phyloP scores from a whole-genome alignment of 139 green algal species.

The Raphidocelis subcapitata region DNA sequence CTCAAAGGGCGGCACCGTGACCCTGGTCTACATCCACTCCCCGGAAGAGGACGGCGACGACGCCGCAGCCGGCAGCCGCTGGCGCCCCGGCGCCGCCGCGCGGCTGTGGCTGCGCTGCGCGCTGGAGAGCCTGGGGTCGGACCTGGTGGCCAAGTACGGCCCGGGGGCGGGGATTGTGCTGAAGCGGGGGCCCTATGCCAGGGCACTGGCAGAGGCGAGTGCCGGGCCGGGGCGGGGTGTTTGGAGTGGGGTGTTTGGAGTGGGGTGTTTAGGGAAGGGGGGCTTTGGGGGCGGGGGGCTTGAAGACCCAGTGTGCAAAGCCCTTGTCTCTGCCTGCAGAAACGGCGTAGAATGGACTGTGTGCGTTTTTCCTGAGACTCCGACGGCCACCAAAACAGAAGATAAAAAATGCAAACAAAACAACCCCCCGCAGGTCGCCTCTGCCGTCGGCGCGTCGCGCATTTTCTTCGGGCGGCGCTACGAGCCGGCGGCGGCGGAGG shows the following conservation, averaged over 20 bases:
- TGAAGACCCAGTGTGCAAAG: too few species aligned
- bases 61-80: not conserved
- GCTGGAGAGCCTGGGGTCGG: slow-evolving; percentile 26
- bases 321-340: too few species aligned
- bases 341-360: too few species aligned
- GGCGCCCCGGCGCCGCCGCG: slow-evolving; percentile 31
- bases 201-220: slow-evolving; percentile 13
- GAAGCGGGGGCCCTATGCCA: slow-evolving; percentile 5
- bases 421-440: slow-evolving; percentile 26
- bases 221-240: too few species aligned
- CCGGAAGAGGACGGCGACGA: slow-evolving; percentile 42
- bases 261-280: too few species aligned
- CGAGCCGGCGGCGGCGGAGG: slow-evolving; percentile 36
- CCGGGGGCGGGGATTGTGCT: slow-evolving; percentile 31
- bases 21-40: slow-evolving; percentile 49
- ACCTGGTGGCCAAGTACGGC: slow-evolving; percentile 32
- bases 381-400: too few species aligned
- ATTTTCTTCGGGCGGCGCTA: slow-evolving; percentile 53
- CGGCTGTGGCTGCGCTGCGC: slow-evolving; percentile 31
- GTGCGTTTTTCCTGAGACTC: too few species aligned
- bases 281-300: too few species aligned
- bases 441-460: slow-evolving; percentile 17
- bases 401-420: too few species aligned
- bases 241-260: too few species aligned
- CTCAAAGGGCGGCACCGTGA: slow-evolving; percentile 42